Conservation (phyloP, 192 early-diverging fungal species). For the Umbelopsis vinacea region DNA sequence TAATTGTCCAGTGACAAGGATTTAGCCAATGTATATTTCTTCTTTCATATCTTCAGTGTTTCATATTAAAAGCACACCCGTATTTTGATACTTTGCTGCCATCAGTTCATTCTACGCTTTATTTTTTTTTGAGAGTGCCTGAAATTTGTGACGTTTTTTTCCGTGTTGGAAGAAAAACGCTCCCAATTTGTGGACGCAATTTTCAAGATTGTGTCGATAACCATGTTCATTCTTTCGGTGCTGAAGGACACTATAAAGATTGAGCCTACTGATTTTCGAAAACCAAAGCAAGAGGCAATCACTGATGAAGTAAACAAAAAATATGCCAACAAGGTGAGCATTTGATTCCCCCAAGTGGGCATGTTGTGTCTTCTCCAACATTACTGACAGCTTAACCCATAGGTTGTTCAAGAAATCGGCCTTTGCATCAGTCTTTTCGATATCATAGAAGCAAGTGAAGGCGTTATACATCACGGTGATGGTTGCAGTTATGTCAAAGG, state of each 20-base stretch:
- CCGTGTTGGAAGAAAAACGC: conserved; percentile 17
- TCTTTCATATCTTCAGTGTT: not conserved
- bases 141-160: conserved; percentile 3
- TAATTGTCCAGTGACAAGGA: not conserved
- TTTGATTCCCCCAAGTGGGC: not conserved
- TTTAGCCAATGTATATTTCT: not conserved
- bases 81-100: too few species aligned
- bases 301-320: conserved; percentile 90
- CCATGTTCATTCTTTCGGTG: conserved; percentile 87
- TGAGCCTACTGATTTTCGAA: conserved; percentile 77
- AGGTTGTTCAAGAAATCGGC: conserved; percentile 87
- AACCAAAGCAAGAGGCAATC: conserved; percentile 76
- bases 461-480: conserved; percentile 82
- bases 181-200: not conserved
- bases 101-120: too few species aligned
- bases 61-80: not conserved
- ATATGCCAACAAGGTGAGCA: conserved; percentile 86
- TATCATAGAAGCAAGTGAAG: conserved; percentile 81
- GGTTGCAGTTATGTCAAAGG: conserved; percentile 79
- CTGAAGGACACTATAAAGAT: conserved; percentile 88
- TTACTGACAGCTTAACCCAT: not conserved
- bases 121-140: not conserved
- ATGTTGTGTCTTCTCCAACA: not conserved
- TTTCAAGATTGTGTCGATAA: conserved; percentile 7
- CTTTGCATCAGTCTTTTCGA: conserved; percentile 88